Base-by-base conservation (phyloP, 257 asterid species). In the Ballota nigra region DNA sequence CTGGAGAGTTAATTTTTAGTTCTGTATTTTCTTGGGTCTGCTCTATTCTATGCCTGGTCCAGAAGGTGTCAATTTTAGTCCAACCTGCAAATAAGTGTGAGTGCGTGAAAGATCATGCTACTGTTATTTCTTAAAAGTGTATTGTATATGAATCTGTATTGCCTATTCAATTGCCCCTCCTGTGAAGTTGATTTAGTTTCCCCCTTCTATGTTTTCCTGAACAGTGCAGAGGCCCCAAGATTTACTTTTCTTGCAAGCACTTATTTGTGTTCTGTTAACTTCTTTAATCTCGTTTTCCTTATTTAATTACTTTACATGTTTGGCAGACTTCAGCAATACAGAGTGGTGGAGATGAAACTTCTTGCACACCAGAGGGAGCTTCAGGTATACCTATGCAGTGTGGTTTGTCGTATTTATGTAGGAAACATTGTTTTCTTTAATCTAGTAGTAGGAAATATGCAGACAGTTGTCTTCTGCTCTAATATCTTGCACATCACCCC, bases 331-430 rank as follows among this genome's bases (percentile, higher is more conserved):
- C 91, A 86, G 80, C 91, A 83, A 69, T 86, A 86, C 75, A 83
- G 86, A 69, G 86, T 83, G 65, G 86, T 83, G 69, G 91, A 83
- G 79, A 86, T 86, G 87, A 86, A 86, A 65, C 88, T 86, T 77
- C 88, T 86, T 49, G 88, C 91, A 11, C 88, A 86, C 80, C 85
- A 86, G 67, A 81, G 88, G 76, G 88, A 86, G 71, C 88, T 86
- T 75, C 91, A 89, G 96, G 97, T 94, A 80, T 70, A 63, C 64
- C 52, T 45, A 22, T 47, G 55, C 55, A 47, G 55, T 47, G 55
- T 19, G 16, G 8, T 29, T 47, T 61, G 55, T 51, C 9, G 6
- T 36, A 65, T 31, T 38, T 43, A 26, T 63, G 55, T 34, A 24
- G 20, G 28, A 36, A 29, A 22, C 19, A 19, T 67, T 26, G 18